A percentile compares a stretch with the other conserved stretches of the same genome.
These are phyloP conservation scores for Rhodotorula sp. DNA, from an alignment of 1,284 basidiomycete species.

Conservation along the genomic window DNA sequence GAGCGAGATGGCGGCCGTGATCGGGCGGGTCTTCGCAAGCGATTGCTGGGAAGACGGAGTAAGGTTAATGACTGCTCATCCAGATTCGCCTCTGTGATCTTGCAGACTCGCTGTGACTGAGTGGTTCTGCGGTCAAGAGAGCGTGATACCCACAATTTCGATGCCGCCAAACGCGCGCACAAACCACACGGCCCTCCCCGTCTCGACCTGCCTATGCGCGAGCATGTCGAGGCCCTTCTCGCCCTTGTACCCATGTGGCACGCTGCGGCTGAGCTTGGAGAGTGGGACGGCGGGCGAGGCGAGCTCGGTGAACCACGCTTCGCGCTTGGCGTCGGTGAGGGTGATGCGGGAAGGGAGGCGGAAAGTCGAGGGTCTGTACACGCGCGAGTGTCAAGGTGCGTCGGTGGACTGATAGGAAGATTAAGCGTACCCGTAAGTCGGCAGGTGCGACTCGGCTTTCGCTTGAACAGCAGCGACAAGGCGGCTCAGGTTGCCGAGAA, in stretches of 20 bases:
- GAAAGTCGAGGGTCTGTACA: constrained; percentile 57
- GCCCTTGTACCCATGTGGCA: constrained; percentile 91
- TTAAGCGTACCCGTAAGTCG: constrained; percentile 47
- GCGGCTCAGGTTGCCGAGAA: constrained; percentile 69
- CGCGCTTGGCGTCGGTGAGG: constrained; percentile 81
- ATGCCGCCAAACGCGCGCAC: constrained; percentile 91
- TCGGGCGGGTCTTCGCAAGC: constrained; percentile 56
- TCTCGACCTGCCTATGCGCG: constrained; percentile 75
- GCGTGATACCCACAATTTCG: constrained; percentile 61
- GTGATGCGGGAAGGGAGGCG: constrained; percentile 85
- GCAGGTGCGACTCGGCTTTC: constrained; percentile 55
- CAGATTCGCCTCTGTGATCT: neutral
- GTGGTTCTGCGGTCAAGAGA: neutral
- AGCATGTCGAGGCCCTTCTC: constrained; percentile 89
- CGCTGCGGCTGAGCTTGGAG: constrained; percentile 77
- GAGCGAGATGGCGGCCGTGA: constrained; percentile 59
- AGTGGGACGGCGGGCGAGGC: constrained; percentile 86
- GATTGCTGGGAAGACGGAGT: constrained; percentile 34
- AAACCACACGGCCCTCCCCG: constrained; percentile 91
- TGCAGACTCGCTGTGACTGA: neutral
- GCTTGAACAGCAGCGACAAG: constrained; percentile 77
- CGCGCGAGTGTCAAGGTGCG: neutral
- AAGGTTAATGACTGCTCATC: neutral
- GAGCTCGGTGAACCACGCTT: constrained; percentile 86
- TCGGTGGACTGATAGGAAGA: neutral